These are phyloP conservation scores for Ogataea kodamae DNA, from an alignment of 805 yeast species.

Conservation along the genomic window DNA sequence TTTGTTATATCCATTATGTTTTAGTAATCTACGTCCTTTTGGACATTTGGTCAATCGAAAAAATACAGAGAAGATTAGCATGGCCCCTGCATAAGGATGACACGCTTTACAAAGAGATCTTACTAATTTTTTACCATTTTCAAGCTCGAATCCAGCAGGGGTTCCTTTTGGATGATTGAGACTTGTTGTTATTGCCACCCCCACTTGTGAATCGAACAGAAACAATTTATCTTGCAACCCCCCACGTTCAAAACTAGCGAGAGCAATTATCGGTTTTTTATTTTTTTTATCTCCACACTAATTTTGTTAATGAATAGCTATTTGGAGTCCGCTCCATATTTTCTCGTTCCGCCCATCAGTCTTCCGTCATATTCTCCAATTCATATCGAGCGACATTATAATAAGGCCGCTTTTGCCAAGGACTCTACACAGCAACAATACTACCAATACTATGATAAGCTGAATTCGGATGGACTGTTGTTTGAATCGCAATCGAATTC, in stretches of 20 bases:
- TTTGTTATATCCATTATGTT: constrained; percentile 1
- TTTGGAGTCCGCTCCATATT: constrained; percentile 24
- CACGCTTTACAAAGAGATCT: constrained; percentile 99
- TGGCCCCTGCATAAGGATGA: constrained; percentile 99
- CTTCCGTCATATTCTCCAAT: constrained; percentile 18
- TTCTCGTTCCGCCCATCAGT: constrained; percentile 16
- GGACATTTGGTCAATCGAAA: constrained; percentile 99
- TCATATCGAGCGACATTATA: constrained; percentile 3
- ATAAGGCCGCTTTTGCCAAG: constrained; percentile 1
- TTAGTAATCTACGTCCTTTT: constrained; percentile 44
- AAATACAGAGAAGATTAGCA: constrained; percentile 99
- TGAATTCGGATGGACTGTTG: constrained; percentile 25
- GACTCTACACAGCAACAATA: constrained; percentile 13
- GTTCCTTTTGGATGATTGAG: no score
- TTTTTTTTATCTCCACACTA: no score
- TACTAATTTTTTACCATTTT: constrained; percentile 61
- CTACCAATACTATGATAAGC: constrained; percentile 24
- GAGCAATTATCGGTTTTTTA: no score
- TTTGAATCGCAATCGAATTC: constrained; percentile 19
- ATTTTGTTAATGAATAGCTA: constrained; percentile 21
- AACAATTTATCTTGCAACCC: no score
- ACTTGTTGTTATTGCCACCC: no score
- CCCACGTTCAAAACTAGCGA: constrained; percentile 9
- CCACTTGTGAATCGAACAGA: no score
- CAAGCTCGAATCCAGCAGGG: no score